Conservation (phyloP, 495 filamentous ascomycete genomes). For the Neurospora cerealis region DNA sequence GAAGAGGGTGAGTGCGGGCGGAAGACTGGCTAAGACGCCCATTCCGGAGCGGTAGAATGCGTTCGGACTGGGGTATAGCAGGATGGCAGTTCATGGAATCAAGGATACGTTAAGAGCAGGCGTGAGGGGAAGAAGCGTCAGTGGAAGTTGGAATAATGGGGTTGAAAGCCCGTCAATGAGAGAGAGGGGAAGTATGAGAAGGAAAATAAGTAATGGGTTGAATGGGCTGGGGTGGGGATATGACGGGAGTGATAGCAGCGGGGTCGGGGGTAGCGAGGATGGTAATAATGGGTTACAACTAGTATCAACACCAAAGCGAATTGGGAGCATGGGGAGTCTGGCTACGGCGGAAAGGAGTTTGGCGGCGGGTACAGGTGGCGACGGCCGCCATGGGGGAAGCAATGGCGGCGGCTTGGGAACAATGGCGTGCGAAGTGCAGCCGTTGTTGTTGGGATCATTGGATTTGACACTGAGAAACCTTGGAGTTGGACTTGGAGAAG, state of each 20-base stretch:
- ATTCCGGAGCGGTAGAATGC: slow-evolving; percentile 43
- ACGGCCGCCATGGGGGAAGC: not conserved
- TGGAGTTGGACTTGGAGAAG: not conserved
- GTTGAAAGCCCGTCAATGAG: not conserved
- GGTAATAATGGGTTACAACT: not conserved
- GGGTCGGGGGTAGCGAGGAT: not conserved
- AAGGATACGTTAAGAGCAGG: not conserved
- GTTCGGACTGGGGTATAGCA: not conserved
- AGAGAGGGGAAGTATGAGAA: not conserved
- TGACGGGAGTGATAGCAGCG: not conserved
- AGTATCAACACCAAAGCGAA: not conserved
- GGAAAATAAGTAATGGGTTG: not conserved
- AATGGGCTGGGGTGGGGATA: not conserved
- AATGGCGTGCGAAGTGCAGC: not conserved
- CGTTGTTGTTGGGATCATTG: not conserved
- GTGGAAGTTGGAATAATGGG: not conserved
- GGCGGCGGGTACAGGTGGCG: not conserved
- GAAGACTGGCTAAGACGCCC: slow-evolving; percentile 45
- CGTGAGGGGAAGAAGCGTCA: not conserved
- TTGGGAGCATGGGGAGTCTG: not conserved
- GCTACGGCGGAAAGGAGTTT: not conserved
- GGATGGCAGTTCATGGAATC: not conserved
- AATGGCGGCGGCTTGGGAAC: not conserved
- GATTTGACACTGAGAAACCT: not conserved
- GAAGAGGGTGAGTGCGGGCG: slow-evolving; percentile 54